Percentiles rank a stretch among this genome's conserved stretches.
Evolutionary conservation across 345 rosid species (phyloP).

Genomic region (Mercurialis annua): DNA sequence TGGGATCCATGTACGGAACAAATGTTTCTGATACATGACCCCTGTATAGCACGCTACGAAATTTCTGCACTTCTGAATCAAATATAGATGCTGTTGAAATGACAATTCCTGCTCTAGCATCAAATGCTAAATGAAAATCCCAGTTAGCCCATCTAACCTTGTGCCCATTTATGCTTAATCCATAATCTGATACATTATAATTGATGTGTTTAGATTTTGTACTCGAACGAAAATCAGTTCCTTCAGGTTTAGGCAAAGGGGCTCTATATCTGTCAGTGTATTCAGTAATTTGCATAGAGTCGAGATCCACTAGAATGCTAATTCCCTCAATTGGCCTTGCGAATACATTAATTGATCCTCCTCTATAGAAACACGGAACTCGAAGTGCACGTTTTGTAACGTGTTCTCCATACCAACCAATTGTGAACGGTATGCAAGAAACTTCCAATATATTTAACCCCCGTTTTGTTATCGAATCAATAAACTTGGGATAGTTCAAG

Average conservation of each 20-base stretch:
- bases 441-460: slow-evolving; percentile 57
- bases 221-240: slow-evolving; percentile 56
- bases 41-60: slow-evolving; percentile 49
- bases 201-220: slow-evolving; percentile 24
- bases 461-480: slow-evolving; percentile 37
- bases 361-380: slow-evolving; percentile 50
- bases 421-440: slow-evolving; percentile 61
- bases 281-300: slow-evolving; percentile 45
- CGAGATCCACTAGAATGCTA: slow-evolving; percentile 49
- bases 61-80: slow-evolving; percentile 33
- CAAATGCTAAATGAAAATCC: slow-evolving; percentile 72
- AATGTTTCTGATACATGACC: slow-evolving; percentile 78
- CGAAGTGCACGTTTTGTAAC: slow-evolving; percentile 43
- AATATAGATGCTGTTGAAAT: slow-evolving; percentile 61
- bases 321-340: slow-evolving; percentile 72
- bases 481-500: slow-evolving; percentile 39
- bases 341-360: slow-evolving; percentile 57
- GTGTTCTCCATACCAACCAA: slow-evolving; percentile 72
- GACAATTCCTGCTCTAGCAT: slow-evolving; percentile 52
- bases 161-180: slow-evolving; percentile 41
- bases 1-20: slow-evolving; percentile 83
- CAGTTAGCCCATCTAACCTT: slow-evolving; percentile 60
- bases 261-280: slow-evolving; percentile 46
- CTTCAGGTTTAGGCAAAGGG: slow-evolving; percentile 65
- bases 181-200: slow-evolving; percentile 37